These are phyloP conservation scores for Salix purpurea DNA, from an alignment of 345 rosid genomes.

Conservation along the genomic window DNA sequence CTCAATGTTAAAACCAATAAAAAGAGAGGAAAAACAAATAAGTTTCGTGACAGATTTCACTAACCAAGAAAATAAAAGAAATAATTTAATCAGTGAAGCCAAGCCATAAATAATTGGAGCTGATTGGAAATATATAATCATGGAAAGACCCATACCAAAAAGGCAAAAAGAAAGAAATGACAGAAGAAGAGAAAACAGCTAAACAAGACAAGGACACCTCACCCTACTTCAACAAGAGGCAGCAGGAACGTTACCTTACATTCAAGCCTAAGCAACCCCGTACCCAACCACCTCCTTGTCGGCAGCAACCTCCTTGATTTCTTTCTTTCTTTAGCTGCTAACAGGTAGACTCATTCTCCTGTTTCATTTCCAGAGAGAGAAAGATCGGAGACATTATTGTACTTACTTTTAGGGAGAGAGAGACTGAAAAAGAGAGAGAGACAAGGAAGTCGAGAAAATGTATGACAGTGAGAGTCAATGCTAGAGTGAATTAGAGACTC, in stretches of 20 bases:
- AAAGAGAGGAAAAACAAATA: too few relatives aligned
- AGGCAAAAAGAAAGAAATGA: not conserved
- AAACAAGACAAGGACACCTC: constrained; percentile 24
- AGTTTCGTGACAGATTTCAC: too few relatives aligned
- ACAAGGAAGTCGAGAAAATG: not conserved
- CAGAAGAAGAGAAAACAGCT: not conserved
- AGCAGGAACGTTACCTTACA: constrained; percentile 17
- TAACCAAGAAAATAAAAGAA: not conserved
- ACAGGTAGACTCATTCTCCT: not conserved
- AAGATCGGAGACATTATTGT: not conserved
- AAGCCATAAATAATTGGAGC: too few relatives aligned
- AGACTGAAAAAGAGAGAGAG: not conserved
- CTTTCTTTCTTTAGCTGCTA: not conserved
- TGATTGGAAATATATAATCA: not conserved
- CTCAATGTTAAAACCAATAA: too few relatives aligned
- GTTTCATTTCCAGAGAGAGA: not conserved
- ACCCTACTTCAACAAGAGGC: constrained; percentile 17
- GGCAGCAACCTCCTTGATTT: constrained; percentile 8
- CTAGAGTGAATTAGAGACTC: not conserved
- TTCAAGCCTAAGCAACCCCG: constrained; percentile 30
- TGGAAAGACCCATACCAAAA: not conserved
- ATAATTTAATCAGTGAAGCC: not conserved
- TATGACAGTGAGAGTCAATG: not conserved
- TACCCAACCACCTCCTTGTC: constrained; percentile 16
- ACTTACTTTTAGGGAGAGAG: not conserved